Percentiles rank a stretch among this genome's conserved stretches.
Evolutionary conservation across 2,329 filamentous ascomycete genomes (phyloP).

Genomic region (Pyricularia pennisetigena): DNA sequence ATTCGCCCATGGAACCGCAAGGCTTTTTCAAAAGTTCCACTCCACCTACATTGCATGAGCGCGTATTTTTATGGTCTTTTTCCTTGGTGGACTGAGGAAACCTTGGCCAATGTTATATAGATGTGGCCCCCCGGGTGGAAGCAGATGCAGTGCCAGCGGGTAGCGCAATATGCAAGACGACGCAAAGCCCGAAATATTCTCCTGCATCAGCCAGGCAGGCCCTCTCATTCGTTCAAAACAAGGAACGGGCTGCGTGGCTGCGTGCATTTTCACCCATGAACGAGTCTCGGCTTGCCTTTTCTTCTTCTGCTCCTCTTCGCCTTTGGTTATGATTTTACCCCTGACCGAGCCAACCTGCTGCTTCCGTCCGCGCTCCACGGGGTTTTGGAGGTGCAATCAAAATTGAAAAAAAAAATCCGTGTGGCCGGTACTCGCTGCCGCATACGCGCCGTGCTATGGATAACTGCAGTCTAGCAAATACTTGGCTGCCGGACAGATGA

Average conservation of each 20-base stretch:
- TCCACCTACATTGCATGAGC: not conserved
- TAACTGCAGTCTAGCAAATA: not conserved
- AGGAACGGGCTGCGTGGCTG: too few relatives aligned
- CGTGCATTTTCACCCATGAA: too few relatives aligned
- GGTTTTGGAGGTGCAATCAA: not conserved
- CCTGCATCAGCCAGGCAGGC: too few relatives aligned
- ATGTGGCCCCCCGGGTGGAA: too few relatives aligned
- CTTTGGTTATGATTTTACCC: not conserved
- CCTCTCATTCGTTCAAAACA: too few relatives aligned
- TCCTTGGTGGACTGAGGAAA: not conserved
- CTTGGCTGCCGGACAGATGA: not conserved
- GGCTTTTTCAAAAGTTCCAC: not conserved
- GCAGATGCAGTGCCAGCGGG: too few relatives aligned
- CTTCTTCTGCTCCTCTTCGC: constrained; percentile 13
- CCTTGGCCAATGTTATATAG: too few relatives aligned
- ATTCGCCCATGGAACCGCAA: too few relatives aligned
- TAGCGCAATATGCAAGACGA: not conserved
- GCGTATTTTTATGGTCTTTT: not conserved
- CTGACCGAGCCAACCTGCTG: not conserved
- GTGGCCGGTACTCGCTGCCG: not conserved
- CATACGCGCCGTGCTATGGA: not conserved
- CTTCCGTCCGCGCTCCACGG: not conserved
- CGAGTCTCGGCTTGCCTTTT: too few relatives aligned
- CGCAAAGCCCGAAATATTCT: too few relatives aligned
- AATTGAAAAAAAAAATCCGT: too few relatives aligned